These are phyloP conservation scores for Lepidium sativum DNA, from an alignment of 345 rosid species.

Conservation along the genomic window DNA sequence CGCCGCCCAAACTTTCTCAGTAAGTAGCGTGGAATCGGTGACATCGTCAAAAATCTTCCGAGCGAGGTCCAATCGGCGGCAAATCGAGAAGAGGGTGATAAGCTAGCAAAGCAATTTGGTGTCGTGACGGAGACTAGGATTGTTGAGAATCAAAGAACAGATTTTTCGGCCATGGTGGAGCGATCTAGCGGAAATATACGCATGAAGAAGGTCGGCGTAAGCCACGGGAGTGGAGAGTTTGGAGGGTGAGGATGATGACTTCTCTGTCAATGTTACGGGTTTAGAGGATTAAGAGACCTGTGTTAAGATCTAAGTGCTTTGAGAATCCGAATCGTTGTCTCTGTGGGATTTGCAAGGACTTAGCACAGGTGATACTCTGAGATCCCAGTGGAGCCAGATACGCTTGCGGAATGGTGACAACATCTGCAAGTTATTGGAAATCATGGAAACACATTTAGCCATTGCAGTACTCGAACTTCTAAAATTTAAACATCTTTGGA, in stretches of 20 bases:
- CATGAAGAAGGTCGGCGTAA: conserved; percentile 31
- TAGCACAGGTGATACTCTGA: neutral
- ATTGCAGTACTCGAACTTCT: too few relatives aligned
- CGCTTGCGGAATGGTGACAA: neutral
- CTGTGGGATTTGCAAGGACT: neutral
- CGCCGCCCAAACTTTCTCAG: conserved; percentile 41
- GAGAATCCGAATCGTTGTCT: neutral
- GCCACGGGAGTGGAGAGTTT: conserved; percentile 11
- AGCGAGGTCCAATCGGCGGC: conserved; percentile 34
- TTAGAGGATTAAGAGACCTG: neutral
- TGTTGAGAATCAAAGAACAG: conserved; percentile 15
- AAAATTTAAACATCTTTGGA: too few relatives aligned
- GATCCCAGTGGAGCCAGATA: neutral
- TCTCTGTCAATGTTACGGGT: neutral
- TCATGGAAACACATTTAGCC: neutral
- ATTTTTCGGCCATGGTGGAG: conserved; percentile 33
- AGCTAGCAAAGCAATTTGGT: conserved; percentile 30
- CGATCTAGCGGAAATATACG: conserved; percentile 36
- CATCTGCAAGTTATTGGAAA: conserved; percentile 3
- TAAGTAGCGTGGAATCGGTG: neutral
- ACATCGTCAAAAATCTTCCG: conserved; percentile 28
- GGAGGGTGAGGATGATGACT: conserved; percentile 21
- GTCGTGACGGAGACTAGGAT: conserved; percentile 22
- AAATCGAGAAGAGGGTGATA: conserved; percentile 39
- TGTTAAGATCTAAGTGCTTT: neutral